These are phyloP conservation scores for Melastoma candidum DNA, from an alignment of 441 rosid genomes.

Conservation along the genomic window DNA sequence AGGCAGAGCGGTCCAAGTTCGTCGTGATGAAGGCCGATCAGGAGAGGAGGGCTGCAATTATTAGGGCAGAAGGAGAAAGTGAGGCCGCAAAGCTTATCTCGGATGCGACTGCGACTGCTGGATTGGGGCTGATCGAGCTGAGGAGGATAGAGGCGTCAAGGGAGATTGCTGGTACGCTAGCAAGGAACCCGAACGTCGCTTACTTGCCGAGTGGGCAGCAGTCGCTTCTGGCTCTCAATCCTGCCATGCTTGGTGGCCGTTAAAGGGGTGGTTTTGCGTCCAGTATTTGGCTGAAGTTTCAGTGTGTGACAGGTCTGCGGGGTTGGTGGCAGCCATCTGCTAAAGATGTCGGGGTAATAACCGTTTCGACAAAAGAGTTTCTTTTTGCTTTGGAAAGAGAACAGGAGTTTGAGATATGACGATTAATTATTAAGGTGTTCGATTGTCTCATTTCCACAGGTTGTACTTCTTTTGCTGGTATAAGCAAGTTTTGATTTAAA, in stretches of 20 bases:
- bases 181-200: constrained; percentile 76
- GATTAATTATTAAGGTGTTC: too few species aligned
- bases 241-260: constrained; percentile 37
- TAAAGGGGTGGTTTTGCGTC: constrained; percentile 27
- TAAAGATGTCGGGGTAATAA: too few species aligned
- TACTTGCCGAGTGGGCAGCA: constrained; percentile 85
- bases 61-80: constrained; percentile 97
- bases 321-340: too few species aligned
- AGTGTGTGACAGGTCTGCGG: too few species aligned
- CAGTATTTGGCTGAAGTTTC: too few species aligned
- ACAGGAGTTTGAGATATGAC: too few species aligned
- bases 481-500: too few species aligned
- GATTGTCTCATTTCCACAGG: too few species aligned
- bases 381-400: too few species aligned
- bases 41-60: constrained; percentile 92
- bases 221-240: constrained; percentile 66
- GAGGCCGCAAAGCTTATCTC: constrained; percentile 86
- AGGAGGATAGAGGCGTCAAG: constrained; percentile 96
- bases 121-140: constrained; percentile 89
- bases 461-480: too few species aligned
- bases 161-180: constrained; percentile 86
- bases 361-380: too few species aligned
- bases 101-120: constrained; percentile 70
- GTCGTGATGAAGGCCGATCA: constrained; percentile 93
- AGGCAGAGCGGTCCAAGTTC: constrained; percentile 92